Conservation (phyloP, 192 early-diverging fungal species). For the Obelidium mucronatum region DNA sequence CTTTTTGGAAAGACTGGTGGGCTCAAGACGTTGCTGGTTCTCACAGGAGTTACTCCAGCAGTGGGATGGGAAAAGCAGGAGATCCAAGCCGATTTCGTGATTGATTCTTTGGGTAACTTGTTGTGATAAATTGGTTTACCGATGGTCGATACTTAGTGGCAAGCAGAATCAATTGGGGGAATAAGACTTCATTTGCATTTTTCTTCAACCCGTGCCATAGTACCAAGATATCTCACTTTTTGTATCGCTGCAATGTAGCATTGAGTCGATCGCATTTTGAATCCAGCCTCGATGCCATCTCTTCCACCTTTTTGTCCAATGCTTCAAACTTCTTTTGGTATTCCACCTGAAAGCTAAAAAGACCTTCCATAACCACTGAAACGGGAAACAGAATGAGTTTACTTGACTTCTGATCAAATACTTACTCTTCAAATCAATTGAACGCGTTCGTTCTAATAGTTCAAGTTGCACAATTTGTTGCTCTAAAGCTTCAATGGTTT, state of each 20-base stretch:
- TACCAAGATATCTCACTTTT: slow-evolving; percentile 33
- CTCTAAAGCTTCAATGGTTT: slow-evolving; percentile 57
- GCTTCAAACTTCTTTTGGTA: slow-evolving; percentile 54
- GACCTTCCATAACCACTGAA: slow-evolving; percentile 57
- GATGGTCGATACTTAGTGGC: neutral
- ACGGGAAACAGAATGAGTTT: neutral
- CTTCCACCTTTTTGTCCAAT: slow-evolving; percentile 58
- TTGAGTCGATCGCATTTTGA: slow-evolving; percentile 60
- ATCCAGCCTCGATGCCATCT: slow-evolving; percentile 46
- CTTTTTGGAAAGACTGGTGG: slow-evolving; percentile 88
- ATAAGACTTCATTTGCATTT: neutral
- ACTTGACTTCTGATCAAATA: neutral
- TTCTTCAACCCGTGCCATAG: too few relatives aligned
- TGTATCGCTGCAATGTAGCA: slow-evolving; percentile 50
- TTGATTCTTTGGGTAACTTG: slow-evolving; percentile 51
- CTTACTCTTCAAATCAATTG: slow-evolving; percentile 61
- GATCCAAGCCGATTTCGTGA: slow-evolving; percentile 52
- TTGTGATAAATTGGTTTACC: neutral
- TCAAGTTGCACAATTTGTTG: slow-evolving; percentile 56
- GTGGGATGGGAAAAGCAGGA: slow-evolving; percentile 30
- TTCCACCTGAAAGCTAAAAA: slow-evolving; percentile 56
- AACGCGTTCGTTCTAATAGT: slow-evolving; percentile 52
- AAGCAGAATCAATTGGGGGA: neutral
- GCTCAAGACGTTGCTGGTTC: slow-evolving; percentile 86
- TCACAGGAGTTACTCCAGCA: slow-evolving; percentile 75